These are phyloP conservation scores for Teunomyces cretensis DNA, from an alignment of 805 yeast genomes.

Conservation along the genomic window DNA sequence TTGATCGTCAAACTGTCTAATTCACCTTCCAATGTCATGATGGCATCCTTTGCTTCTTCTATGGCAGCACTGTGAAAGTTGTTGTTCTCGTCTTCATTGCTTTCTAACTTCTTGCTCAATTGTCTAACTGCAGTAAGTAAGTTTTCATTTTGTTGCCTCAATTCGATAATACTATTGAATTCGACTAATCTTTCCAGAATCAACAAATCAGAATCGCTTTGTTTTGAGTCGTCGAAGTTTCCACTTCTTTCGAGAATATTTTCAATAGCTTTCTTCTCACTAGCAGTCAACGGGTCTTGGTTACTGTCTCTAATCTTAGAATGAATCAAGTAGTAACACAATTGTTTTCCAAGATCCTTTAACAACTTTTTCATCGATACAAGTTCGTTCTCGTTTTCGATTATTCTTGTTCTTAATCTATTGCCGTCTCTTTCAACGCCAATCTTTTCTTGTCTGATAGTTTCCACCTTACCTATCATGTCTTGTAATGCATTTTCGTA, in stretches of 20 bases:
- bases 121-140: slow-evolving; percentile 66
- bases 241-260: slow-evolving; percentile 47
- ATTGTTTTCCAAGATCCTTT: slow-evolving; percentile 76
- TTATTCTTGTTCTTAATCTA: slow-evolving; percentile 28
- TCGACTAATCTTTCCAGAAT: slow-evolving; percentile 73
- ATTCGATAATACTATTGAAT: slow-evolving; percentile 64
- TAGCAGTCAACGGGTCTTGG: slow-evolving; percentile 60
- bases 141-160: slow-evolving; percentile 74
- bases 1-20: slow-evolving; percentile 51
- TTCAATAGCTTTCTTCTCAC: slow-evolving; percentile 65
- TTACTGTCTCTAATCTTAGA: slow-evolving; percentile 55
- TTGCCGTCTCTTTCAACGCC: slow-evolving; percentile 41
- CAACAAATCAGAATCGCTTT: slow-evolving; percentile 67
- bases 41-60: slow-evolving; percentile 69
- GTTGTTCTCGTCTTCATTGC: slow-evolving; percentile 49
- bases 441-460: slow-evolving; percentile 49
- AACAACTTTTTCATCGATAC: slow-evolving; percentile 54
- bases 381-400: slow-evolving; percentile 49
- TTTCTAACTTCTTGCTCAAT: slow-evolving; percentile 70
- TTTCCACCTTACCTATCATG: slow-evolving; percentile 52
- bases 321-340: slow-evolving; percentile 72
- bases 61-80: slow-evolving; percentile 48
- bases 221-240: slow-evolving; percentile 24
- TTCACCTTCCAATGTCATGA: slow-evolving; percentile 59
- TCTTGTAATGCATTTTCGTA: slow-evolving; percentile 56